Evolutionary conservation across 2,329 filamentous ascomycete species (phyloP).

Genomic region (Botrytis pseudocinerea): DNA sequence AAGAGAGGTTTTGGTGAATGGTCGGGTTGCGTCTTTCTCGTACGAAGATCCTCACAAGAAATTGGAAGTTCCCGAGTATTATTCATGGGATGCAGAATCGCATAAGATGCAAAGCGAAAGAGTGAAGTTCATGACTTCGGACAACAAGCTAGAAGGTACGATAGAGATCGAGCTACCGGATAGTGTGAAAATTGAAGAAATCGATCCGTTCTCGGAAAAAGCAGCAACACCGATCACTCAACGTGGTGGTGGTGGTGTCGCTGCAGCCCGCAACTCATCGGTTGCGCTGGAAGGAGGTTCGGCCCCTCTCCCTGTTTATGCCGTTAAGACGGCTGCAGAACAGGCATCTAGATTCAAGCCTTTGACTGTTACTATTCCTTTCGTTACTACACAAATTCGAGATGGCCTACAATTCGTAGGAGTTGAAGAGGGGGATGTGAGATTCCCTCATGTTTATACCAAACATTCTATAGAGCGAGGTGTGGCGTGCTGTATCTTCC

Average conservation of each 20-base stretch:
- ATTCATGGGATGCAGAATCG: conserved; percentile 68
- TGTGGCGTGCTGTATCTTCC: conserved; percentile 82
- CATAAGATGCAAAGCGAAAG: conserved; percentile 72
- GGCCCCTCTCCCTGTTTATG: conserved; percentile 40
- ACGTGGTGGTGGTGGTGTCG: conserved; percentile 41
- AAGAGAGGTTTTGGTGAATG: conserved; percentile 53
- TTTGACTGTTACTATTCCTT: conserved; percentile 72
- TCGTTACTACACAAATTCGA: conserved; percentile 70
- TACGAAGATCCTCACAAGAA: conserved; percentile 65
- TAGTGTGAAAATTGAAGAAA: conserved; percentile 60
- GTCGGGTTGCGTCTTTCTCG: conserved; percentile 38
- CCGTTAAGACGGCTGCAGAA: conserved; percentile 41
- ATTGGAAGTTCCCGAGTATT: conserved; percentile 59
- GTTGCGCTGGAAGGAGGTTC: conserved; percentile 42
- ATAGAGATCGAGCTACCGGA: conserved; percentile 60
- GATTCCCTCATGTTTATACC: conserved; percentile 92
- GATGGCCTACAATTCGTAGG: conserved; percentile 94
- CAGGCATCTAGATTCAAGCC: conserved; percentile 53
- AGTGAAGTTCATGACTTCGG: conserved; percentile 47
- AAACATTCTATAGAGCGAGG: conserved; percentile 77
- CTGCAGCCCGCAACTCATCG: conserved; percentile 34
- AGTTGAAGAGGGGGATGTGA: conserved; percentile 72
- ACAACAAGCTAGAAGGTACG: conserved; percentile 52
- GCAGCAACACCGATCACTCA: conserved; percentile 48
- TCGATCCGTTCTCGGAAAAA: conserved; percentile 54